A percentile compares a stretch with the other conserved stretches of the same genome.
These are phyloP conservation scores for Schwanniomyces polymorphus DNA, from an alignment of 805 yeast species.

Conservation along the genomic window DNA sequence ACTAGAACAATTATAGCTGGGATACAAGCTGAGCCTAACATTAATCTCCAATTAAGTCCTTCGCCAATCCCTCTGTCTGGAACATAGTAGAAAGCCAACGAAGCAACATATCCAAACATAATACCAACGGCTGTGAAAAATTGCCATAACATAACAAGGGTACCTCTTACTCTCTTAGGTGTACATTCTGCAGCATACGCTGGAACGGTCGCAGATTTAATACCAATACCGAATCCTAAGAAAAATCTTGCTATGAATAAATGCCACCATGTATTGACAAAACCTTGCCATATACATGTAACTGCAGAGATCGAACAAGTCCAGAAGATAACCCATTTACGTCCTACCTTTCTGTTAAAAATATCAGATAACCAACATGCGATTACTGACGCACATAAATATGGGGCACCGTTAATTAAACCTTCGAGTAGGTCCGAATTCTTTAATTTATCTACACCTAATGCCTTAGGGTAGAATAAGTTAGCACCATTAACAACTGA, in stretches of 20 bases:
- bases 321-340: conserved; percentile 61
- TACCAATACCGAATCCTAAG: conserved; percentile 64
- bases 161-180: conserved; percentile 61
- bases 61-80: conserved; percentile 44
- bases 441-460: conserved; percentile 48
- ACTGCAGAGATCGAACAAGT: conserved; percentile 58
- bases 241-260: conserved; percentile 59
- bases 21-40: conserved; percentile 63
- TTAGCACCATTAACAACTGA: conserved; percentile 70
- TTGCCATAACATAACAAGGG: conserved; percentile 72
- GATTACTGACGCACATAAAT: conserved; percentile 55
- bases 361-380: conserved; percentile 63
- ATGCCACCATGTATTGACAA: conserved; percentile 60
- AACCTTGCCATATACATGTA: conserved; percentile 70
- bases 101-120: conserved; percentile 62
- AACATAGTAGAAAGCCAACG: conserved; percentile 59
- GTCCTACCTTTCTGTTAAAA: conserved; percentile 52
- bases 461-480: conserved; percentile 53
- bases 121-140: conserved; percentile 76
- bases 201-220: conserved; percentile 68
- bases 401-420: conserved; percentile 64
- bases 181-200: conserved; percentile 64
- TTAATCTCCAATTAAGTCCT: conserved; percentile 58
- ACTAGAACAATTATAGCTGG: conserved; percentile 55
- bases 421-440: conserved; percentile 55